Evolutionary conservation across 495 filamentous ascomycete genomes (phyloP), one percentile per base, ranked within the genome.

Genomic region (Hyaloscypha variabilis): DNA sequence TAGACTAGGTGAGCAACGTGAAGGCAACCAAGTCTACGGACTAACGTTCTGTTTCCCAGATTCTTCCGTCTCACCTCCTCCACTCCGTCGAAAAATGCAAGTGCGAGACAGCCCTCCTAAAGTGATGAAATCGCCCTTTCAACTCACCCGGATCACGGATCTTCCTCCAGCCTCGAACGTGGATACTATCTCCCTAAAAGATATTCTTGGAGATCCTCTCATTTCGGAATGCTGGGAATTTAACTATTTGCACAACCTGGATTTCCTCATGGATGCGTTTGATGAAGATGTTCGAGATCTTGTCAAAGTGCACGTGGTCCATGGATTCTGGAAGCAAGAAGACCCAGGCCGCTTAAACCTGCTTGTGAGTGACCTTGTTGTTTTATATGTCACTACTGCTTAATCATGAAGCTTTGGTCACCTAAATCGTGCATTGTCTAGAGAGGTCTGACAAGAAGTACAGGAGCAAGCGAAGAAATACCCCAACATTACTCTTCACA

Each of bases 221-320:
- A 93, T 97, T 59, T 80, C 84, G 39, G 91, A 95, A 75, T 91
- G 90, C 69, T 97, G 93, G 93, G 84, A 92, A 46, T 97, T 97
- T 76, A 96, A 97, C 70, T 97, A 88, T 71, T 78, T 94, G 2
- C 88, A 94, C 71, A 89, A 96, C 77, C 78, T 96, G 26, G 85
- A 92, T 63, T 97, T 93, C 71, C 76, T 83, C 19, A 79, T 83
- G 80, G 54, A 60, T 14, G 73, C 79, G 11, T 89, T 97, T 67
- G 90, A 96, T 65, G 72, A 80, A 6, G 92, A 95, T 77, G 84
- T 89, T 11, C 80, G 83, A 24, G 69, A 78, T 52, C 65, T 89
- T 0, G 85, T 94, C 13, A 79, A 86, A 56, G 84, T 96, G 10
- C 88, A 90, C 68, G 79, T 97, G 30, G 83, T 97, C 14, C 93